Base-by-base conservation (phyloP, 768 basidiomycete species). In the Leucocoprinus birnbaumii region DNA sequence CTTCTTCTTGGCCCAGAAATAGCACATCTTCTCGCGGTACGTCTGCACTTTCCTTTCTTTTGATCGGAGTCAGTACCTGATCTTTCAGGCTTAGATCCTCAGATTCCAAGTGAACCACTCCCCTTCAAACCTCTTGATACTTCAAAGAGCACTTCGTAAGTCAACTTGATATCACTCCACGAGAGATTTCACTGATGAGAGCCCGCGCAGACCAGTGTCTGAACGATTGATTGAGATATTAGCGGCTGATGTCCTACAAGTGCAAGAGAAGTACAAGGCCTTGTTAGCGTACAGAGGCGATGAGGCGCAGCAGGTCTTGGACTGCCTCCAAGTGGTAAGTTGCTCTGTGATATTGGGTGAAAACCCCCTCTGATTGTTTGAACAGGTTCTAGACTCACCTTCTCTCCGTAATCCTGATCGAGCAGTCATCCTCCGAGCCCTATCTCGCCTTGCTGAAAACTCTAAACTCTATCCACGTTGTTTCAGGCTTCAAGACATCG, bases 391-490 rank as follows among this genome's bases (percentile, higher is more conserved):
- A n/a, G 56, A 57, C 18, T 48, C 45, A 3, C 38, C 38, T 46
- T 51, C 50, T 13, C 51, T 57, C 6, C n/a, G 26, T 11, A 46
- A 44, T 3, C 18, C 9, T 3, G 43, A 57, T 16, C 42, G 54
- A 34, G 48, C 40, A 6, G 25, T 42, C 21, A 48, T 55, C 27
- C 54, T 55, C 26, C 48, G 38, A 49, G 54, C 54, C 19, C 22
- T 55, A 11, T 51, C 55, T 16, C 61, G 62, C 4, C 64, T 73
- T 8, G 66, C 65, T 5, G 55, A 57, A 22, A 61, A 58, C 50
- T 67, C 70, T 2, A 62, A 62, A 5, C 59, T 65, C 3, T 66
- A 68, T 49, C 72, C 72, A 10, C 57, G 63, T 10, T 67, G 66
- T 43, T 64, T 72, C 42, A 52, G 59, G 4, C 58, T 67, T n/a